Base-by-base conservation (phyloP, 257 asterid genomes). In the Buddleja alternifolia region DNA sequence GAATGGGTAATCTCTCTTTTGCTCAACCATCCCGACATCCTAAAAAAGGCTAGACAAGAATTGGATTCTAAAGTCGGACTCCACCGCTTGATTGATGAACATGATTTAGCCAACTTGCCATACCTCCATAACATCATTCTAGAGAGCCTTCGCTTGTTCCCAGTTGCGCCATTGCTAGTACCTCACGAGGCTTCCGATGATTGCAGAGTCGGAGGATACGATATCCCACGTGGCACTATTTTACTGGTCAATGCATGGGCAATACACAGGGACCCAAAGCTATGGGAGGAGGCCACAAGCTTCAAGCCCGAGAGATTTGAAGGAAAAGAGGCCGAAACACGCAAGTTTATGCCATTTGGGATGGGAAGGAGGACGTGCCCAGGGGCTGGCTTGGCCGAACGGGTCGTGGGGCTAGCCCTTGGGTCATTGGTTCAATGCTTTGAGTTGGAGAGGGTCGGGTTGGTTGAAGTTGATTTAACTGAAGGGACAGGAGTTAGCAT, bases 1-100 rank as follows among this genome's bases (percentile, higher is more conserved):
- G 81, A 79, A 69, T 79, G 84, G 81, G 81, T 76, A 8, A 75
- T n/a, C n/a, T 79, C 60, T 34, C 78, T 61, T 24, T 70, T 79
- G 1, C 64, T 72, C 8, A 75, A 79, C 69, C 37, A 79, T 46
- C 76, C 76, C 0, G 51, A 44, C 5, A 46, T 66, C 5, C 8
- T 75, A 0, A 14, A 36, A 19, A 79, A 71, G 32, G 76, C 70
- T 0, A 56, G 58, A 63, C 3, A 17, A n/a, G 70, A 79, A 46
- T 4, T 75, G 8, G 77, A 75, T 12, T 14, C 42, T 2, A 23
- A 53, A 21, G 39, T 72, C 16, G 80, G 81, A 1, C 16, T 10
- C 8, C 10, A 41, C 0, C 60, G 78, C 0, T 32, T 71, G 47
- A 17, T 79, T 0, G 4, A 17, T 0, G 84, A 79, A 67, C 61